Conservation (phyloP, 345 rosid species). For the Ricinus communis region DNA sequence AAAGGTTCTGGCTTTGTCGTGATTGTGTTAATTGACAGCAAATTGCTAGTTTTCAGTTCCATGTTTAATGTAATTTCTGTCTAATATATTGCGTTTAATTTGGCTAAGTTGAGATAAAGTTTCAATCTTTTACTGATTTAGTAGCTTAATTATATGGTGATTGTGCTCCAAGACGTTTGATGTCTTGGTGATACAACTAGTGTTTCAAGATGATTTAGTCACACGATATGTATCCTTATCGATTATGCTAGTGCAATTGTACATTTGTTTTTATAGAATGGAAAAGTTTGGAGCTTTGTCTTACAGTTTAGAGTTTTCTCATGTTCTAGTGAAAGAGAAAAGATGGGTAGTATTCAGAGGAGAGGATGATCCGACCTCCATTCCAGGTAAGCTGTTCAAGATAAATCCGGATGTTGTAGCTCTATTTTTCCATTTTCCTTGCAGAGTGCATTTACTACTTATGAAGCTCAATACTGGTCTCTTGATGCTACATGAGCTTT, state of each 20-base stretch:
- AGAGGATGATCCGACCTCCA: constrained; percentile 80
- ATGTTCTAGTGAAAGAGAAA: constrained; percentile 83
- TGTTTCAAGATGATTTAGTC: background rate
- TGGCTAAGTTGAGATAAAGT: background rate
- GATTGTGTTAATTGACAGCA: background rate
- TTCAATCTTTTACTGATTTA: background rate
- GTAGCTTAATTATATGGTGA: background rate
- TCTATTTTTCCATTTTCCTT: background rate
- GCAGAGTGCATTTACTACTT: background rate
- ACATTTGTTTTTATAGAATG: background rate
- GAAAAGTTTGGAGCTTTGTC: background rate
- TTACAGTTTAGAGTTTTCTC: constrained; percentile 17
- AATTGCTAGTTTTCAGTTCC: background rate
- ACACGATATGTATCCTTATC: background rate
- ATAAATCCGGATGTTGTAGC: background rate
- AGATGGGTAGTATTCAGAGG: constrained; percentile 86
- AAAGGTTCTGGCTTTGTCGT: background rate
- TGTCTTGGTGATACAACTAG: background rate
- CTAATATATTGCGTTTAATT: background rate
- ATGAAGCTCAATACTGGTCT: background rate
- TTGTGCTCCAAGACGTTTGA: background rate
- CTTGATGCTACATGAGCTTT: background rate
- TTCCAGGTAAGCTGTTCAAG: constrained; percentile 56
- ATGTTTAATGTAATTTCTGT: background rate
- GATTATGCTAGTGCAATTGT: background rate